These are phyloP conservation scores for Globisporangium recalcitrans DNA, from an alignment of 352 stramenopile genomes.

Conservation along the genomic window DNA sequence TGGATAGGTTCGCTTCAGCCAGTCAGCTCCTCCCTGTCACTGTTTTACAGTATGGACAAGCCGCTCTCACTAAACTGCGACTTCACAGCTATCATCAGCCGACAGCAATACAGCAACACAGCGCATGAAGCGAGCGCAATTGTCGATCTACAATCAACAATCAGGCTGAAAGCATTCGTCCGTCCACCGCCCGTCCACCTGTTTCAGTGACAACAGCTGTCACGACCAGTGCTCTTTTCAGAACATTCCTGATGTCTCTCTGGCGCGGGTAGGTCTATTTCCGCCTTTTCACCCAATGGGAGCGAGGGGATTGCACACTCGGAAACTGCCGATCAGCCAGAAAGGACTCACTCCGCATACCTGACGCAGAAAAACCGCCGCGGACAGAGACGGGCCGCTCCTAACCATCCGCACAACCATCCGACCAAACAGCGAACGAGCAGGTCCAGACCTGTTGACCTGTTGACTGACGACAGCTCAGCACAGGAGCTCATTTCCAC, in stretches of 20 bases:
- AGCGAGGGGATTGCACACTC: slow-evolving; percentile 1
- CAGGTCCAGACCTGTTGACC: background rate
- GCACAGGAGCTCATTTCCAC: slow-evolving; percentile 20
- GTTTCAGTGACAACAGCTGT: slow-evolving; percentile 9
- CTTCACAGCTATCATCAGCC: background rate
- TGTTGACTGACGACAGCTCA: background rate
- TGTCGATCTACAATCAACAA: background rate
- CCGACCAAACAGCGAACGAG: background rate
- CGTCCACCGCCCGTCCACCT: background rate
- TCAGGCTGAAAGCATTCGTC: background rate
- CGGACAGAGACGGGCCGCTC: background rate
- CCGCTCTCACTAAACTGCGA: background rate
- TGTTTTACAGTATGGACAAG: background rate
- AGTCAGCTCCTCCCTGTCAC: background rate
- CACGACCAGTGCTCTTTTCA: background rate
- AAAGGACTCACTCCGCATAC: slow-evolving; percentile 2
- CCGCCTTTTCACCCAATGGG: background rate
- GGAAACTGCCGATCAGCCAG: background rate
- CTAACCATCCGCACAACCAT: slow-evolving; percentile 12
- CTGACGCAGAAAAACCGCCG: slow-evolving; percentile 1
- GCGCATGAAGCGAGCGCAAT: too few species aligned
- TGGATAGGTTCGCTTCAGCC: background rate
- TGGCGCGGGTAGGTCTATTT: background rate
- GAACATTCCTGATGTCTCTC: slow-evolving; percentile 3
- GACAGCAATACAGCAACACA: background rate